Base-by-base conservation (phyloP, 495 filamentous ascomycete species). In the Lepidopterella palustris region DNA sequence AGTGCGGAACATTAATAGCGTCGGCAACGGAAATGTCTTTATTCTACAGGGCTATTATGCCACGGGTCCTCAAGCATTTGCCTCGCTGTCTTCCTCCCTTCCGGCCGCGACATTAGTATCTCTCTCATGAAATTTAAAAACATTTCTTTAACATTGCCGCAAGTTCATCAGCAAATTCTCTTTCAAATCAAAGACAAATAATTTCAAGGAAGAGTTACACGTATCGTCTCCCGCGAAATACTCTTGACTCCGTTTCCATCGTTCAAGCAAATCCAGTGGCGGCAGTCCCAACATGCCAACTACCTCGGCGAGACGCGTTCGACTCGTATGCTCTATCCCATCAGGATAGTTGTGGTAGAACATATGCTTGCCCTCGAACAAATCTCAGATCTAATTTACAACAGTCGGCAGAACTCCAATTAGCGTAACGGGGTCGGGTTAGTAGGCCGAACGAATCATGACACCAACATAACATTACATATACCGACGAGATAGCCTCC, bases 261-360 rank as follows among this genome's bases (percentile, higher is more conserved):
- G 66, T 27, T 70, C 23, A 8, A 81, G 64, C 26, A 80, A 57
- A 52, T 75, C 71, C n/a, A 67, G 53, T 20, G 77, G 77, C 1
- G 77, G 78, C 20, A 69, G 74, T 2, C 79, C 78, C 4, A 82
- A 63, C 15, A 80, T 13, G 0, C 68, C 71, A 18, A 79, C 72
- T 0, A 81, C 71, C 56, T 77, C 72, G n/a, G 76, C 74, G 32
- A 79, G 72, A 65, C 78, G 77, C 4, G 76, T 71, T 0, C 73
- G 70, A 24, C 70, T 77, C 0, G 70, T 71, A 52, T 80, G 79
- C 4, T 68, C 62, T 40, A 74, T 68, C 32, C 79, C 72, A 21
- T 72, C 75, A 50, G 80, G 74, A 42, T 68, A 60, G 4, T 77
- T 76, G 11, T 62, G 57, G n/a, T n/a, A n/a, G 59, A 82, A 82